These are phyloP conservation scores for Lachnellula arida DNA, from an alignment of 2,329 filamentous ascomycete species.

Conservation along the genomic window DNA sequence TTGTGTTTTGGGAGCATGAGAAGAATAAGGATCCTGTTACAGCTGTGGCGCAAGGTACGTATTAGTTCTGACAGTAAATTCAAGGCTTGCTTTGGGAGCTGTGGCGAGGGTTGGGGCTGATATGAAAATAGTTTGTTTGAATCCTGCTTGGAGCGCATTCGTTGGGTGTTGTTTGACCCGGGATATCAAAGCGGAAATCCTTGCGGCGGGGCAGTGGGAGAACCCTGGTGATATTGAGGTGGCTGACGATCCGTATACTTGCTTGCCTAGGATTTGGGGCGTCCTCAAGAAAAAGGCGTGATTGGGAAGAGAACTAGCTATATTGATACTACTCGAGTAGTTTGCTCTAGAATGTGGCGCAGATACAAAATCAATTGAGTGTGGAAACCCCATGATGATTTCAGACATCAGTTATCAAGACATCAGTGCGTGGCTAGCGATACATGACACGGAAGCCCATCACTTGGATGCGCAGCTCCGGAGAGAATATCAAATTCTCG, in stretches of 20 bases:
- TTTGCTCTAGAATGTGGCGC: no score
- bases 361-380: no score
- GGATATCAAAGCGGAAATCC: slow-evolving; percentile 27
- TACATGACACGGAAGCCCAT: background rate
- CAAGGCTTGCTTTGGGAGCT: slow-evolving; percentile 1
- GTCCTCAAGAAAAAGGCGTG: slow-evolving; percentile 30
- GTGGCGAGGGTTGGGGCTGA: slow-evolving; percentile 5
- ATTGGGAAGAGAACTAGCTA: background rate
- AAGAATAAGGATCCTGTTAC: slow-evolving; percentile 30
- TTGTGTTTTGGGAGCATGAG: slow-evolving; percentile 44
- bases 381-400: no score
- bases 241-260: slow-evolving; percentile 25
- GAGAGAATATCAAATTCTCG: slow-evolving; percentile 41
- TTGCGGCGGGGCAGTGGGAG: slow-evolving; percentile 33
- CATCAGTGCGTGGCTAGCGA: background rate
- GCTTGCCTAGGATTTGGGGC: slow-evolving; percentile 32
- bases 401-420: no score
- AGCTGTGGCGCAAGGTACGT: slow-evolving; percentile 30
- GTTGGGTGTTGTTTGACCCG: slow-evolving; percentile 31
- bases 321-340: no score
- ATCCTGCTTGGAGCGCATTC: slow-evolving; percentile 31
- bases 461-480: background rate
- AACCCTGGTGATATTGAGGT: slow-evolving; percentile 27
- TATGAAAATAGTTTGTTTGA: slow-evolving; percentile 26
- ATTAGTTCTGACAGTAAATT: background rate